These are phyloP conservation scores for Fraxinus dipetala DNA, from an alignment of 305 asterid species.

Conservation along the genomic window DNA sequence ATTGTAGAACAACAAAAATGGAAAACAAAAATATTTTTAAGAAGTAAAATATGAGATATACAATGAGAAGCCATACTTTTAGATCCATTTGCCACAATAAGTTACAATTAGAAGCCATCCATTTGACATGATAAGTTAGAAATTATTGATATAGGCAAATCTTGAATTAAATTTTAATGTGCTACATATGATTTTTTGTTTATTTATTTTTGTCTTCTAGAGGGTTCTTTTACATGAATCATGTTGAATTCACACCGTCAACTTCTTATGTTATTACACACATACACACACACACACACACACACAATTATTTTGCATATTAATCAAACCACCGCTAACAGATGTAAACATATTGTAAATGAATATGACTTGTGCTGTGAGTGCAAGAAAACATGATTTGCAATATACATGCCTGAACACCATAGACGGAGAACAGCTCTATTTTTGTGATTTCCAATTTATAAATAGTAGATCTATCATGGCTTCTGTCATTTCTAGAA, in stretches of 20 bases:
- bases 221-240: not conserved
- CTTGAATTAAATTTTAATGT: not conserved
- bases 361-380: not conserved
- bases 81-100: not conserved
- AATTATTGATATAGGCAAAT: not conserved
- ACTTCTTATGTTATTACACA: not conserved
- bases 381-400: conserved; percentile 7
- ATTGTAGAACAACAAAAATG: not conserved
- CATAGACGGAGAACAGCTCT: conserved; percentile 67
- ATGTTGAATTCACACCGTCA: not conserved
- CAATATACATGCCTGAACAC: conserved; percentile 63
- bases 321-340: not conserved
- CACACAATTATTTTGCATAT: not conserved
- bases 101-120: not conserved
- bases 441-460: conserved; percentile 64
- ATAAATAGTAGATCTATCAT: conserved; percentile 55
- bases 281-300: not conserved
- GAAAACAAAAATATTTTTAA: not conserved
- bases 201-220: not conserved
- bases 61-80: not conserved
- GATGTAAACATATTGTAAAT: not conserved
- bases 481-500: conserved; percentile 39
- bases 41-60: not conserved
- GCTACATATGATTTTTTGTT: not conserved
- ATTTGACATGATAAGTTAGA: not conserved